Evolutionary conservation across 169 alveolate genomes (phyloP), one percentile per base, ranked within the genome.

Genomic region (Eimeria maxima): DNA sequence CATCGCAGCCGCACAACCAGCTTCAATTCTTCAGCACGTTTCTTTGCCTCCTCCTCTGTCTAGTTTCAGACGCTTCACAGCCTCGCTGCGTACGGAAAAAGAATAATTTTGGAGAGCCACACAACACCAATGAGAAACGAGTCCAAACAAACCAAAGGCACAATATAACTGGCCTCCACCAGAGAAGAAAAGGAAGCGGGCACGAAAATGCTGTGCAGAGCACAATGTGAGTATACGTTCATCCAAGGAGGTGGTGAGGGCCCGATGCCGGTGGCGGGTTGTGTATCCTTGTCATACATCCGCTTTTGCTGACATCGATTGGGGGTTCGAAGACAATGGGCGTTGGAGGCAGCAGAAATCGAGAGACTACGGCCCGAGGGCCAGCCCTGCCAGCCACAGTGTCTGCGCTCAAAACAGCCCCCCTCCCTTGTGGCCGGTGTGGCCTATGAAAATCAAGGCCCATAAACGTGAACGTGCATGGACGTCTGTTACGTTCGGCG

Each of bases 301-400:
- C 93, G 93, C 93, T 86, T 60, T 86, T 57, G 42, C 57, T 86
- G 63, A 86, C 63, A 22, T 86, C 93, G 42, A 86, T 86, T 47
- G 93, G 93, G 2, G 93, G 93, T 16, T 86, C 93, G 60, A 86
- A 86, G 44, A 86, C 63, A 38, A 86, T 3, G n/a, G 93, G 93
- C 27, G 93, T 86, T 33, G 93, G 80, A 38, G 93, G 93, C 93
- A 86, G 67, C 10, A 86, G 93, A 45, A 57, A 86, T 20, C 93
- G 53, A 57, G 47, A 86, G 4, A 55, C 93, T 55, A 60, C 63
- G 0, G 38, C 80, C n/a, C 42, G 42, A 33, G 57, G 14, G 44
- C 80, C 80, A 29, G 20, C 80, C 3, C 38, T 27, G 27, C 44
- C 80, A 22, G 20, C 78, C 27, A 24, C 55, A 33, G 80, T 22